Percentiles rank a stretch among this genome's conserved stretches.
These are phyloP conservation scores for Hortiboletus rubellus DNA, from an alignment of 1,284 basidiomycete species.

Conservation along the genomic window DNA sequence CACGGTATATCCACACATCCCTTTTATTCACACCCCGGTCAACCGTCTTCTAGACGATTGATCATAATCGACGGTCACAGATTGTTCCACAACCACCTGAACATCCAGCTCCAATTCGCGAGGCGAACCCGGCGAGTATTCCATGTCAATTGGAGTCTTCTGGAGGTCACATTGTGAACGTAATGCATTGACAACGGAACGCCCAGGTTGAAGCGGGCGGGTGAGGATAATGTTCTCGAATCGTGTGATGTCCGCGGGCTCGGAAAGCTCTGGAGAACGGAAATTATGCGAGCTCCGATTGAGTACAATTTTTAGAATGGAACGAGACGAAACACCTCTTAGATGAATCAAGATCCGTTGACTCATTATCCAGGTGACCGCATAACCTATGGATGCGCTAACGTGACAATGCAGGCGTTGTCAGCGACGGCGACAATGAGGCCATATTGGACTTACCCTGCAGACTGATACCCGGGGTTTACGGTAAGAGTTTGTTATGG, in stretches of 20 bases:
- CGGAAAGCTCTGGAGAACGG: conserved; percentile 26
- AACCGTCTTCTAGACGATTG: conserved; percentile 20
- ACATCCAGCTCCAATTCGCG: conserved; percentile 33
- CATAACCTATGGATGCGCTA: conserved; percentile 39
- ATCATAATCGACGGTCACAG: conserved; percentile 34
- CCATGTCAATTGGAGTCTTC: conserved; percentile 27
- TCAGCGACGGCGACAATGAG: background rate
- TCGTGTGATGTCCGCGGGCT: conserved; percentile 21
- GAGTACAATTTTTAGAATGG: background rate
- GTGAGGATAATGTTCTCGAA: conserved; percentile 35
- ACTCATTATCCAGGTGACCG: conserved; percentile 42
- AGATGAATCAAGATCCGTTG: conserved; percentile 39
- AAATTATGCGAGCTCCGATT: background rate
- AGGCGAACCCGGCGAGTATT: conserved; percentile 17
- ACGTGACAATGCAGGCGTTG: background rate
- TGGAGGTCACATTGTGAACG: conserved; percentile 25
- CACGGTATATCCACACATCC: background rate
- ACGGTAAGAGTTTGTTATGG: conserved; percentile 2
- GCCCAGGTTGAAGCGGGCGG: conserved; percentile 17
- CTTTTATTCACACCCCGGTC: conserved; percentile 8
- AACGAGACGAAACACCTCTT: conserved; percentile 20
- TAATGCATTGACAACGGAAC: conserved; percentile 19
- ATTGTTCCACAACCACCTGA: conserved; percentile 32
- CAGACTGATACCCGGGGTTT: conserved; percentile 21
- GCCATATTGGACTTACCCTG: conserved; percentile 28